Evolutionary conservation across 768 basidiomycete species (phyloP).

Genomic region (Pleurotus giganteus): DNA sequence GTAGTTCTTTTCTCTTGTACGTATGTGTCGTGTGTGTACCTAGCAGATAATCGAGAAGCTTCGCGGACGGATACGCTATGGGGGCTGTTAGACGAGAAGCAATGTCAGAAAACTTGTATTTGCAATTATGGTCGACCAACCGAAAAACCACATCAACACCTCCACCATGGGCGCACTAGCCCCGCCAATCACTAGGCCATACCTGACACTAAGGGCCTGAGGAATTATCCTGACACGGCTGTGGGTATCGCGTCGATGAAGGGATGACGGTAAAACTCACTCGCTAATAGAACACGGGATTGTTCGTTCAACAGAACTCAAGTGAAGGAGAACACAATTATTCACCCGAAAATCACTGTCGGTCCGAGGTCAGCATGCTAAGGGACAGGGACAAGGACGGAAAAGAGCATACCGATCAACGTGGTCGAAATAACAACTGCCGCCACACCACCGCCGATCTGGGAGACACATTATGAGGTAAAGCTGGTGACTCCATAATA

Average conservation of each 20-base stretch:
- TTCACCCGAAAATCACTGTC: conserved; percentile 87
- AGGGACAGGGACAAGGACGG: not conserved
- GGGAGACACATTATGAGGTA: not conserved
- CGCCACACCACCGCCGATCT: conserved; percentile 67
- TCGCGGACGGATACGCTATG: conserved; percentile 79
- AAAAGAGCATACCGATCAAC: conserved; percentile 51
- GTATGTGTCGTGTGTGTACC: conserved; percentile 71
- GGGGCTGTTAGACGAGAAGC: conserved; percentile 46
- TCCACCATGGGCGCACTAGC: conserved; percentile 75
- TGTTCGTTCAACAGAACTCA: not conserved
- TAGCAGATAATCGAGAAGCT: conserved; percentile 77
- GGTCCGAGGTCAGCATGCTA: conserved; percentile 23
- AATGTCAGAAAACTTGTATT: conserved; percentile 39
- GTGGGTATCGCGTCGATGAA: not conserved
- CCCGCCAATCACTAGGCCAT: conserved; percentile 81
- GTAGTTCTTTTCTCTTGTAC: conserved; percentile 82
- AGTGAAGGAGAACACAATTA: conserved; percentile 7
- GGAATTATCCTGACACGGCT: conserved; percentile 49
- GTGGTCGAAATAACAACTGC: conserved; percentile 79
- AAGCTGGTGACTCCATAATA: not conserved
- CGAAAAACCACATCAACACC: conserved; percentile 63
- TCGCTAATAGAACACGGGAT: conserved; percentile 45
- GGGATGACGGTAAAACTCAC: conserved; percentile 45
- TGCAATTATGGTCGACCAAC: conserved; percentile 21
- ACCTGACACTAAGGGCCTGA: conserved; percentile 72